These are phyloP conservation scores for Metarhizium album DNA, from an alignment of 2,329 filamentous ascomycete species.

Conservation along the genomic window DNA sequence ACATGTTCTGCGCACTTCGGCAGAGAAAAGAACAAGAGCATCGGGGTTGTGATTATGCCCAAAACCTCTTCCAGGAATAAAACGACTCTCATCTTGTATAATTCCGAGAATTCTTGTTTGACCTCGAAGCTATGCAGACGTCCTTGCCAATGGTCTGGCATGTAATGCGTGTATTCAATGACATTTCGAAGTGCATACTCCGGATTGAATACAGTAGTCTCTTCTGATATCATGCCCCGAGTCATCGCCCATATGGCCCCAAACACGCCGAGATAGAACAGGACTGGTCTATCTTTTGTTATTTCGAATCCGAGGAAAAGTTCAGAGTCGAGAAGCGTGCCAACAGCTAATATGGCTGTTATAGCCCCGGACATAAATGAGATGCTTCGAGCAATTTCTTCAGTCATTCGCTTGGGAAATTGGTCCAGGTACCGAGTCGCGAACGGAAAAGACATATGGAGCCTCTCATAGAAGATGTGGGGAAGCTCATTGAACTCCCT, in stretches of 20 bases:
- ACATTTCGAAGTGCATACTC: slow-evolving; percentile 82
- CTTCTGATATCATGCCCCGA: slow-evolving; percentile 74
- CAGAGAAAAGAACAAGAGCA: slow-evolving; percentile 77
- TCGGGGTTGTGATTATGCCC: slow-evolving; percentile 84
- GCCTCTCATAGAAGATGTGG: slow-evolving; percentile 79
- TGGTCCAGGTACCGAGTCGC: slow-evolving; percentile 89
- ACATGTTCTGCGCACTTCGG: slow-evolving; percentile 85
- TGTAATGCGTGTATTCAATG: slow-evolving; percentile 86
- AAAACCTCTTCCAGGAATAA: slow-evolving; percentile 90
- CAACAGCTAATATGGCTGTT: slow-evolving; percentile 72
- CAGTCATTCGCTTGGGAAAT: slow-evolving; percentile 90
- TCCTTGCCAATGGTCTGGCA: slow-evolving; percentile 78
- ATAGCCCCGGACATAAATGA: slow-evolving; percentile 82
- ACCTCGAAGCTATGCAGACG: slow-evolving; percentile 91
- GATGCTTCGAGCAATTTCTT: slow-evolving; percentile 73
- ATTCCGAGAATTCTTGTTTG: slow-evolving; percentile 74
- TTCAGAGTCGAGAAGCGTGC: slow-evolving; percentile 82
- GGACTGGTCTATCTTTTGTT: slow-evolving; percentile 72
- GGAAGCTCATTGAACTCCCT: slow-evolving; percentile 95
- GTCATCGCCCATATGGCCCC: slow-evolving; percentile 75
- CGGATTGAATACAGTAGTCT: slow-evolving; percentile 82
- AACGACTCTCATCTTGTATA: slow-evolving; percentile 86
- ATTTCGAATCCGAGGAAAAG: slow-evolving; percentile 88
- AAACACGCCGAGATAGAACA: slow-evolving; percentile 83
- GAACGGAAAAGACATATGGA: slow-evolving; percentile 92